Base-by-base conservation (phyloP, 768 basidiomycete genomes). In the Lentinus brumalis region DNA sequence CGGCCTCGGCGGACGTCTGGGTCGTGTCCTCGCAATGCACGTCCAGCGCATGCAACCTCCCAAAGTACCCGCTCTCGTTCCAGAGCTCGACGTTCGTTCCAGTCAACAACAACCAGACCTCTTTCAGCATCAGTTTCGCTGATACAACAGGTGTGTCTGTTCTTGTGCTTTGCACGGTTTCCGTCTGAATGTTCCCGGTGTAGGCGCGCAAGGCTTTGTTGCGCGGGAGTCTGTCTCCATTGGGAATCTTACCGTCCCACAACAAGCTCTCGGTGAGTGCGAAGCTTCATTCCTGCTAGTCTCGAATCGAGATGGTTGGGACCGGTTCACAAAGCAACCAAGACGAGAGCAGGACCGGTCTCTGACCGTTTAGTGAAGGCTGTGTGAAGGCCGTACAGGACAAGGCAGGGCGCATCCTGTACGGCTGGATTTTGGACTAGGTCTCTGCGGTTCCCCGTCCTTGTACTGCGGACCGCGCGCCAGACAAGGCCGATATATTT, bases 1-100 rank as follows among this genome's bases (percentile, higher is more conserved):
- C 91, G 1, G 91, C 79, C 16, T 92, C 90, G 8, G 77, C 87
- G 15, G 86, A 87, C 75, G 73, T 89, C 12, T 93, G 90, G 90
- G 63, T 92, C 18, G 68, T 84, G 46, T 87, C 89, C 15, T 86
- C 89, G 8, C 78, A 67, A 4, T 93, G 91, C 73, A 72, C 72
- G 31, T 79, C 85, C 12, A 66, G 69, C n/a, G 67, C 79, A 0
- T 92, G 91, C 73, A 75, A 76, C 49, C 77, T 87, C 8, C 91
- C 91, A n/a, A 79, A 77, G 57, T 93, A 91, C 71, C 91, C 90
- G 16, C 76, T 92, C 53, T 68, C 72, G 4, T 92, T 88, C 67
- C 70, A 78, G 53, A 92, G 88, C 59, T 80, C 87, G 1, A 83
- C 89, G 3, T 93, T 88, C 64, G 75, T 75, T 44, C 65, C 82